Base-by-base conservation (phyloP, 2,329 filamentous ascomycete genomes). In the Penicillium sp. region DNA sequence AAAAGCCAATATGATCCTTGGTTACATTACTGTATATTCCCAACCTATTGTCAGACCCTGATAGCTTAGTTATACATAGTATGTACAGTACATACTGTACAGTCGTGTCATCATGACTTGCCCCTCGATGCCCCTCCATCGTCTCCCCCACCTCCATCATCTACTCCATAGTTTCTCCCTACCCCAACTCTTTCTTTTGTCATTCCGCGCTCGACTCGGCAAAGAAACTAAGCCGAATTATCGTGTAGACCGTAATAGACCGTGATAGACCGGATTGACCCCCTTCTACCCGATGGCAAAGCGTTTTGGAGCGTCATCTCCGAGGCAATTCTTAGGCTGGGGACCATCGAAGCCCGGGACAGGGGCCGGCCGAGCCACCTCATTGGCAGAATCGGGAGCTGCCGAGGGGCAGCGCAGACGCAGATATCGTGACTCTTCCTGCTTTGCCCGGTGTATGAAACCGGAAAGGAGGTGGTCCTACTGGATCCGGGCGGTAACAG, bases 371-470 rank as follows among this genome's bases (percentile, higher is more conserved):
- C 18, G 3, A 9, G 48, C 7, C 34, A 44, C 56, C 60, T 63
- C 46, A 72, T 73, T 72, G 70, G 71, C 46, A 56, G 52, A 37
- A 52, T n/a, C 56, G 66, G 62, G 54, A 68, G 64, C 60, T 69
- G 58, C 60, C 64, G 67, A 68, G 63, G 64, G 59, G 56, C 55
- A 57, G 46, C 43, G 39, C 13, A 39, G 37, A 18, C 29, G 45
- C 54, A 67, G 62, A 72, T 68, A 71, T 69, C 66, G 69, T 72
- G 64, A 62, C 44, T 62, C 66, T 73, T 65, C 72, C 72, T 74
- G 72, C 67, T 73, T 75, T 72, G 67, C 70, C 72, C 72, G 73
- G 72, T 74, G 70, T 70, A 68, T 72, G 70, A 74, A 73, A 74
- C 71, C 70, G 71, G 71, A 72, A 72, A 71, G 61, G 61, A 63